Base-by-base conservation (phyloP, 345 rosid species). In the Punica granatum region DNA sequence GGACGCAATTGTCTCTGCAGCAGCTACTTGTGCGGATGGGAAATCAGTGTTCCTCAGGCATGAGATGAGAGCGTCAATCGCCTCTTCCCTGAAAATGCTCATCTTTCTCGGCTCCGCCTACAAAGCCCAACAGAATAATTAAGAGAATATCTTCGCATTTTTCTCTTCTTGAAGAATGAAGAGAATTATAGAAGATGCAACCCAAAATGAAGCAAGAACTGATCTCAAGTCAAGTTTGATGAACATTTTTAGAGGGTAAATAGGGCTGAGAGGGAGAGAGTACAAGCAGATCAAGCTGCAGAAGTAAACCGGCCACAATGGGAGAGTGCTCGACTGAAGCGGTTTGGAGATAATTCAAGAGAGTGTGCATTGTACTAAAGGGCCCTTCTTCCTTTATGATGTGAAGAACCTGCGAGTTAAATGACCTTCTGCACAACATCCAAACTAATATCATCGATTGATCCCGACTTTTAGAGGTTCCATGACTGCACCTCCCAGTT, bases 41-140 rank as follows among this genome's bases (percentile, higher is more conserved):
- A 72, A 75, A 32, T 82, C 85, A 14, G 81, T 73, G 19, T 84
- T 77, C 67, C 78, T 73, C 64, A 88, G 90, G 81, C 87, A 76
- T 39, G 83, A 74, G 71, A 88, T 81, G 42, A 88, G 83, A 26
- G 79, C 67, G 67, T 85, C 93, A n/a, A 85, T 76, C 31, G 93
- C 90, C 70, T 88, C 93, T 75, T 88, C 93, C 16, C 93, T 78
- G 65, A 82, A 85, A 28, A 88, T 88, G 63, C 93, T 88, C 88
- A 85, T 85, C 78, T 85, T 85, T 73, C 88, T 80, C 10, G 93
- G 93, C 67, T 83, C 88, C 68, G 75, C 83, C 93, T 88, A 44
- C 64, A 80, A 64, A 72, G n/a, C 31, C 21, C 46, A 66, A 46
- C 25, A 64, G 36, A 51, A 32, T 1, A 18, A 53, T 53, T 13